phyloP scores from a whole-genome alignment of 805 yeast species.

The Candida berthetii region DNA sequence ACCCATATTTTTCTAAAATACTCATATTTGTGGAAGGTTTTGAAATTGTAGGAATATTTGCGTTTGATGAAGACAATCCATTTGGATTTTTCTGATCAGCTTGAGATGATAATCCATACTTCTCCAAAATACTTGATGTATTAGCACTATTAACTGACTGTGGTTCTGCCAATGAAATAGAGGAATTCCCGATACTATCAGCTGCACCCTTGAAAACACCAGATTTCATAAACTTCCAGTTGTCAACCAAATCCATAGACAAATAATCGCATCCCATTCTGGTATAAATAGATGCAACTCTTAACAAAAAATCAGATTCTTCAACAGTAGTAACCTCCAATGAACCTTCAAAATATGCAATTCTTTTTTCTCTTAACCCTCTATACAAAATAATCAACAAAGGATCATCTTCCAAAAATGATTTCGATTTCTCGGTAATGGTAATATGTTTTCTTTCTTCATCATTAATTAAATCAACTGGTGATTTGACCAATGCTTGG shows the following conservation, averaged over 20 bases:
- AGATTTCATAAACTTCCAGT: slow-evolving; percentile 57
- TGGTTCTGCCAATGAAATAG: neutral
- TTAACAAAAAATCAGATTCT: slow-evolving; percentile 59
- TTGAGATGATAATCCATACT: slow-evolving; percentile 18
- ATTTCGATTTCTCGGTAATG: slow-evolving; percentile 23
- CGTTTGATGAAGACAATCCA: slow-evolving; percentile 4
- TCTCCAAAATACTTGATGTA: slow-evolving; percentile 7
- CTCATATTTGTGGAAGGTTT: slow-evolving; percentile 8
- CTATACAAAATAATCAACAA: slow-evolving; percentile 63
- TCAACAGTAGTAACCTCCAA: slow-evolving; percentile 28
- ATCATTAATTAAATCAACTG: slow-evolving; percentile 30
- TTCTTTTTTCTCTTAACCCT: slow-evolving; percentile 47
- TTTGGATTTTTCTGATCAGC: slow-evolving; percentile 17
- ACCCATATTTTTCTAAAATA: slow-evolving; percentile 21
- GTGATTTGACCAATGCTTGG: slow-evolving; percentile 58
- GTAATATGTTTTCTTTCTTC: slow-evolving; percentile 18
- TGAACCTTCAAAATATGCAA: slow-evolving; percentile 45
- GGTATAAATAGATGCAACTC: slow-evolving; percentile 61
- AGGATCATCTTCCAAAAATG: slow-evolving; percentile 73
- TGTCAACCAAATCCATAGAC: slow-evolving; percentile 51
- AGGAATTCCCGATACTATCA: neutral
- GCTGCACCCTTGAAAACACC: slow-evolving; percentile 5
- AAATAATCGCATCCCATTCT: slow-evolving; percentile 91
- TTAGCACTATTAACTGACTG: neutral
- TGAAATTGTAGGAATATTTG: neutral